These are phyloP conservation scores for Phytophthora foliorum DNA, from an alignment of 352 stramenopile species.

Conservation along the genomic window DNA sequence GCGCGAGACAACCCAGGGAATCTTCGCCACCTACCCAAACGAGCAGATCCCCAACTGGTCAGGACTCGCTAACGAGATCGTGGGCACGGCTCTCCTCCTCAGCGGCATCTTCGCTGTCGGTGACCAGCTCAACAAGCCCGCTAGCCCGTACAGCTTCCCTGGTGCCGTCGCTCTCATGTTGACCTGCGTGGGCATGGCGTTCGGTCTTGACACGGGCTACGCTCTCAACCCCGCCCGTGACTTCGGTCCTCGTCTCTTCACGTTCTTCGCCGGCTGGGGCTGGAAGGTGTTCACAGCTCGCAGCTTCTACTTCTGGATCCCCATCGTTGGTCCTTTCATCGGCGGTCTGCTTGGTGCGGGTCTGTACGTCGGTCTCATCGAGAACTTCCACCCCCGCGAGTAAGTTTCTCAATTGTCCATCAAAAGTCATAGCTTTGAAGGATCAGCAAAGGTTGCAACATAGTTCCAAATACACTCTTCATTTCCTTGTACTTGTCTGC, in stretches of 20 bases:
- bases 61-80: constrained; percentile 51
- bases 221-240: constrained; percentile 54
- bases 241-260: constrained; percentile 58
- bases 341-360: constrained; percentile 44
- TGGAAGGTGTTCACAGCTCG: constrained; percentile 47
- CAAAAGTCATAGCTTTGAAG: background rate
- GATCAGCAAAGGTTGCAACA: background rate
- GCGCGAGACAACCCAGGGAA: constrained; percentile 41
- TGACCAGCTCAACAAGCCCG: constrained; percentile 53
- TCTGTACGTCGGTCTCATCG: constrained; percentile 45
- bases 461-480: constrained; percentile 17
- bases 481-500: background rate
- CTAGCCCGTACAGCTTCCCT: constrained; percentile 43
- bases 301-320: constrained; percentile 52
- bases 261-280: constrained; percentile 52
- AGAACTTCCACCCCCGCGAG: constrained; percentile 44
- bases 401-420: constrained; percentile 15
- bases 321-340: constrained; percentile 47
- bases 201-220: constrained; percentile 49
- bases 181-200: constrained; percentile 44
- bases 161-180: constrained; percentile 43
- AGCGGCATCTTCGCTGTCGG: constrained; percentile 52
- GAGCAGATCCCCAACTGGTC: constrained; percentile 53
- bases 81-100: constrained; percentile 53
- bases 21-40: constrained; percentile 60